phyloP scores from a whole-genome alignment of 2,329 filamentous ascomycete species.

The Dichotomopilus funicola region DNA sequence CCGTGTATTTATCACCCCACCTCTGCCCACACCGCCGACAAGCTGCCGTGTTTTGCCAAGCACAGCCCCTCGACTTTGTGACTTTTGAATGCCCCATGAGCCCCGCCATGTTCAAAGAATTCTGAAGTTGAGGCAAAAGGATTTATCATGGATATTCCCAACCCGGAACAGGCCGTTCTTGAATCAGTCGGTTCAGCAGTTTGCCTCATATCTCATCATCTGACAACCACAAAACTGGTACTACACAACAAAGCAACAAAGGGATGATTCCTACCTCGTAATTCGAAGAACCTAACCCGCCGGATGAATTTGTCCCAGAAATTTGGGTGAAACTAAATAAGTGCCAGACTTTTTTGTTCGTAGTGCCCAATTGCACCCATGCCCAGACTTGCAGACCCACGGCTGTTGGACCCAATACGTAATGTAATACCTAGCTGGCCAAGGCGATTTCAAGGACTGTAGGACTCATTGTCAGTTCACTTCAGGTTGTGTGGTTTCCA shows the following conservation, averaged over 20 bases:
- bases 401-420: conserved; percentile 11
- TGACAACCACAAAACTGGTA: too few species aligned
- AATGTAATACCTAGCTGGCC: conserved; percentile 15
- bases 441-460: conserved; percentile 2
- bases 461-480: background rate
- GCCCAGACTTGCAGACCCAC: conserved; percentile 17
- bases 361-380: conserved; percentile 10
- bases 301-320: background rate
- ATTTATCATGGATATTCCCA: too few species aligned
- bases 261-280: too few species aligned
- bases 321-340: background rate
- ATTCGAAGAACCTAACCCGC: too few species aligned
- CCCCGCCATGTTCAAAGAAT: conserved; percentile 4
- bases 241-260: too few species aligned
- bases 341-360: background rate
- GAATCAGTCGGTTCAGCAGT: too few species aligned
- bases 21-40: conserved; percentile 2
- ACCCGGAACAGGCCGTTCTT: too few species aligned
- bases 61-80: conserved; percentile 4
- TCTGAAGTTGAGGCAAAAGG: background rate
- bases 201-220: too few species aligned
- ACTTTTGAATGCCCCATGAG: background rate
- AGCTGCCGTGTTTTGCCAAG: background rate
- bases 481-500: too few species aligned
- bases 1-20: conserved; percentile 7